A percentile compares a stretch with the other conserved stretches of the same genome.
Evolutionary conservation across 495 filamentous ascomycete genomes (phyloP).

Genomic region (Cairneyella variabilis): DNA sequence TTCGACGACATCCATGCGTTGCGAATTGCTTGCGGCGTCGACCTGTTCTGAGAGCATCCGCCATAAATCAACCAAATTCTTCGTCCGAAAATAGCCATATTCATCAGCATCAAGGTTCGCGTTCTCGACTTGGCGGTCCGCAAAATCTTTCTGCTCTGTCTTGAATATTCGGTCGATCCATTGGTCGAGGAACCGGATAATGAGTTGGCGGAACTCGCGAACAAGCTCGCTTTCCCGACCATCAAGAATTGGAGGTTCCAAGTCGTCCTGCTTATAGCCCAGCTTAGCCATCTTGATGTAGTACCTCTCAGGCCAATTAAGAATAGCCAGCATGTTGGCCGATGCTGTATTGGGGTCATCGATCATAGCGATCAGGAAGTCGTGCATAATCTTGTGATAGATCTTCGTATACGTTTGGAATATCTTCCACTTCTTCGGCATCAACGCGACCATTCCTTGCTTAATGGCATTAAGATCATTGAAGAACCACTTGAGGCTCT

Average conservation of each 20-base stretch:
- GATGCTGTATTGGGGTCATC: conserved; percentile 76
- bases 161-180: conserved; percentile 92
- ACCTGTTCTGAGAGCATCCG: conserved; percentile 93
- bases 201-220: conserved; percentile 87
- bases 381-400: conserved; percentile 93
- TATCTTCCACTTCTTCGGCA: conserved; percentile 98
- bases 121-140: conserved; percentile 65
- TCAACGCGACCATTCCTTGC: conserved; percentile 80
- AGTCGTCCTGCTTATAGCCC: conserved; percentile 66
- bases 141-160: conserved; percentile 75
- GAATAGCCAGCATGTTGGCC: conserved; percentile 79
- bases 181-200: conserved; percentile 91
- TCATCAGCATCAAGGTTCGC: conserved; percentile 77
- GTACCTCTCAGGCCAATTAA: conserved; percentile 94
- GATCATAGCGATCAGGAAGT: conserved; percentile 76
- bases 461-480: conserved; percentile 92
- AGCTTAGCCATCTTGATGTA: conserved; percentile 93
- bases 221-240: conserved; percentile 84
- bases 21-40: conserved; percentile 71
- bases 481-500: conserved; percentile 91
- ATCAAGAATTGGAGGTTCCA: conserved; percentile 81
- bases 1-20: conserved; percentile 81
- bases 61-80: conserved; percentile 91
- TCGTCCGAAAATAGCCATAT: conserved; percentile 83
- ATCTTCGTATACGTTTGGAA: conserved; percentile 84